Evolutionary conservation across 2,329 filamentous ascomycete species (phyloP), one percentile per base, ranked within the genome.

Genomic region (Xylariaceae sp.): DNA sequence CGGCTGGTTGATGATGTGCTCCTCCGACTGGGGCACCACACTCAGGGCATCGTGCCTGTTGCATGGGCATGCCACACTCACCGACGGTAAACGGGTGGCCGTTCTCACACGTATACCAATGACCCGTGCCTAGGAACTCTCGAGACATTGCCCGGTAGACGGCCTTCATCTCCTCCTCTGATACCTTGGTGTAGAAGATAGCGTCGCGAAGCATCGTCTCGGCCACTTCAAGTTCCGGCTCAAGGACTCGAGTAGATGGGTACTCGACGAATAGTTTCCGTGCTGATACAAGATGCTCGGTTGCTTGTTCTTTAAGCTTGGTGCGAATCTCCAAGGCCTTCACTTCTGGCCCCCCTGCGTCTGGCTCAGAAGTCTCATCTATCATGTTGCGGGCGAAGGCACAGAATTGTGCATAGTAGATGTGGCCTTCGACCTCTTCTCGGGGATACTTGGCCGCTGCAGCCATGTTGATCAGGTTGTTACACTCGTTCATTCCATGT

Each of bases 41-140:
- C 54, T 87, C 76, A 0, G 85, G 83, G 56, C 86, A 89, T 2
- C 64, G 64, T 1, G 83, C 75, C 15, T 59, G 47, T 62, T 88
- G 53, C 80, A 86, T 85, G 0, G 84, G 80, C 74, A 81, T 80
- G 1, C 83, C 83, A 58, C 83, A 86, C 52, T 87, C 80, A 1
- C 82, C 83, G 31, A 87, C 73, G 0, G 82, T 80, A 55, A 87
- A 85, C 2, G 78, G 76, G 59, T 85, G 79, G 2, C 75, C 74
- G 49, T 82, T 81, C 19, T 55, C 63, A 53, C 80, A 85, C 1
- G 66, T 71, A 62, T 85, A 86, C 82, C 82, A 86, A 54, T 84
- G 80, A 0, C 83, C 82, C 0, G 75, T 80, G 0, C 76, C 75
- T 0, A 45, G 52, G 35, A 81, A 75, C 52, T 78, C 75, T 0